A percentile compares a stretch with the other conserved stretches of the same genome.
phyloP scores from a whole-genome alignment of 306 rosid genomes.

The Pyrus pyrifolia region DNA sequence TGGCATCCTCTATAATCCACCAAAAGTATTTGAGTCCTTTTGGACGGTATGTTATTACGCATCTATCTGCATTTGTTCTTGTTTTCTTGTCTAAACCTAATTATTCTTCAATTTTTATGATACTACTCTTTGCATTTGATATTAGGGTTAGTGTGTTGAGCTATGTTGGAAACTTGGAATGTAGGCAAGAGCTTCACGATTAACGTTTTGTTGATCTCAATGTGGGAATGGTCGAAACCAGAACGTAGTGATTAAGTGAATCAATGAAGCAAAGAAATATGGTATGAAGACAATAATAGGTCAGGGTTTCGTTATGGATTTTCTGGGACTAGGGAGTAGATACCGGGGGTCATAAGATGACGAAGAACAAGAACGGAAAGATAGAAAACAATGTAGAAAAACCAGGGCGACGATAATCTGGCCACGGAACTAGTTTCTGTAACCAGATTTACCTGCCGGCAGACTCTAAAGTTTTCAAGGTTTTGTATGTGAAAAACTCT shows the following conservation, averaged over 20 bases:
- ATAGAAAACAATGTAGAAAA: no score
- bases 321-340: no score
- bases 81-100: background rate
- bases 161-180: background rate
- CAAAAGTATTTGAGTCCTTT: slow-evolving; percentile 77
- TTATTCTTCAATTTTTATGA: background rate
- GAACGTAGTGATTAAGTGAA: background rate
- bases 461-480: background rate
- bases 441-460: background rate
- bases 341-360: no score
- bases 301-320: background rate
- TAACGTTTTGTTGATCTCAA: background rate
- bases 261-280: background rate
- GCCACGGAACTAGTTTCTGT: background rate
- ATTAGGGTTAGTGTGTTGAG: background rate
- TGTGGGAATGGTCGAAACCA: background rate
- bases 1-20: slow-evolving; percentile 77
- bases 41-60: slow-evolving; percentile 53
- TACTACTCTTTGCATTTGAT: background rate
- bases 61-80: background rate
- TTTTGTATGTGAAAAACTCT: no score
- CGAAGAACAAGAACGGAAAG: no score
- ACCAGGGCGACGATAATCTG: background rate
- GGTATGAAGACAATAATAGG: background rate
- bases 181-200: background rate